phyloP scores from a whole-genome alignment of 345 rosid genomes.

The Brassica incana region DNA sequence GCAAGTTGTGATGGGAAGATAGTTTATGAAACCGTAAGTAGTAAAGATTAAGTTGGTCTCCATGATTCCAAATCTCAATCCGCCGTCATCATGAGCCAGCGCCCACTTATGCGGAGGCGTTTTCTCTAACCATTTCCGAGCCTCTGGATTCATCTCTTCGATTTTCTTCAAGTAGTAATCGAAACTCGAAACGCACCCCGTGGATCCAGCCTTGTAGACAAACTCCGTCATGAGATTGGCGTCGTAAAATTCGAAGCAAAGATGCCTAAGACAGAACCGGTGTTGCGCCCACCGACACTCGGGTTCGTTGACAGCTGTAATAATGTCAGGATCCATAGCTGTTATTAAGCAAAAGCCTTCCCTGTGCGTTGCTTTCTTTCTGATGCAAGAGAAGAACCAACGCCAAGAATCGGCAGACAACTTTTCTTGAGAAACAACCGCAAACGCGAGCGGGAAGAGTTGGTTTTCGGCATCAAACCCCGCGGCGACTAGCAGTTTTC shows the following conservation, averaged over 20 bases:
- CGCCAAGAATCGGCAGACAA: conserved; percentile 13
- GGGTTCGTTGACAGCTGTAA: conserved; percentile 11
- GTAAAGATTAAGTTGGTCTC: not conserved
- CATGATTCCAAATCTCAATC: not conserved
- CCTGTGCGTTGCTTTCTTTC: conserved; percentile 12
- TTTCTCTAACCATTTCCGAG: conserved; percentile 11
- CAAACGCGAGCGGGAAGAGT: conserved; percentile 10
- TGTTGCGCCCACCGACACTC: conserved; percentile 21
- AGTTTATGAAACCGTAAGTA: not conserved
- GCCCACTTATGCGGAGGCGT: not conserved
- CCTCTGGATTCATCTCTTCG: conserved; percentile 2
- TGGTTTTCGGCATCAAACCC: conserved; percentile 11
- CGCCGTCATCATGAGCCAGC: not conserved
- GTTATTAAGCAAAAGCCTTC: conserved; percentile 6
- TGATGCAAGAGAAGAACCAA: conserved; percentile 15
- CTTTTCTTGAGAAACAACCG: conserved; percentile 1
- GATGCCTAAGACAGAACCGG: conserved; percentile 17
- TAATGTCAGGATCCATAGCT: not conserved
- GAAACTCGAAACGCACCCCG: not conserved
- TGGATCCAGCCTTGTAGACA: conserved; percentile 12
- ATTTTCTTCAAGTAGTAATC: conserved; percentile 1
- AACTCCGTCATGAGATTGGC: conserved; percentile 25
- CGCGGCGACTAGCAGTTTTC: not conserved
- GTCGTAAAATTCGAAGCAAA: not conserved
- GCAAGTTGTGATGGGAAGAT: conserved; percentile 12